Percentiles rank a stretch among this genome's conserved stretches.
phyloP scores from a whole-genome alignment of 139 green algal species.

The Asterochloris erici region DNA sequence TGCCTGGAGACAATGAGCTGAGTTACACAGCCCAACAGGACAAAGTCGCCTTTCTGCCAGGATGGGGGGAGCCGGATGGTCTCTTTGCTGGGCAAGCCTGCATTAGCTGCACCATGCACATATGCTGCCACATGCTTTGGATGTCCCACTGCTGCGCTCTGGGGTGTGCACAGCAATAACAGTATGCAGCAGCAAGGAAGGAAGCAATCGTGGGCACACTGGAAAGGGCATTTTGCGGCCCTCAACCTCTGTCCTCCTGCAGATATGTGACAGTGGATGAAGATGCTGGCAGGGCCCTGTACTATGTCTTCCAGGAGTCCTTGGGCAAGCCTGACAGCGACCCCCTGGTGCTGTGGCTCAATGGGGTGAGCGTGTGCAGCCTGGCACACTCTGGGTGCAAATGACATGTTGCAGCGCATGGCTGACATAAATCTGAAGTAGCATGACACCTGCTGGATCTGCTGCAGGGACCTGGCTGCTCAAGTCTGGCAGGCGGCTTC shows the following conservation, averaged over 20 bases:
- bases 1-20: too few relatives aligned
- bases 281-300: slow-evolving; percentile 59
- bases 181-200: too few relatives aligned
- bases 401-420: not conserved
- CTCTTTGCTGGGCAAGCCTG: too few relatives aligned
- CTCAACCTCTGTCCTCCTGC: not conserved
- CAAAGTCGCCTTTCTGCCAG: too few relatives aligned
- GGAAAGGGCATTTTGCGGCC: too few relatives aligned
- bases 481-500: slow-evolving; percentile 75
- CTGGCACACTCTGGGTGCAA: not conserved
- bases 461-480: slow-evolving; percentile 81
- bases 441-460: not conserved
- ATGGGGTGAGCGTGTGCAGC: slow-evolving; percentile 27
- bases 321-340: slow-evolving; percentile 7
- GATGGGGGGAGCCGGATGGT: too few relatives aligned
- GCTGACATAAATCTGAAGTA: not conserved
- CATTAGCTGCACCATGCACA: too few relatives aligned
- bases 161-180: too few relatives aligned
- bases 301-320: slow-evolving; percentile 65
- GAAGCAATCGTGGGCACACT: too few relatives aligned
- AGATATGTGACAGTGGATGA: slow-evolving; percentile 79
- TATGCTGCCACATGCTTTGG: too few relatives aligned
- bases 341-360: slow-evolving; percentile 76
- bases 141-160: too few relatives aligned
- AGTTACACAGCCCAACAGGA: too few relatives aligned